These are phyloP conservation scores for Silene noctiflora DNA, from an alignment of 179 eudicot genomes.

Conservation along the genomic window DNA sequence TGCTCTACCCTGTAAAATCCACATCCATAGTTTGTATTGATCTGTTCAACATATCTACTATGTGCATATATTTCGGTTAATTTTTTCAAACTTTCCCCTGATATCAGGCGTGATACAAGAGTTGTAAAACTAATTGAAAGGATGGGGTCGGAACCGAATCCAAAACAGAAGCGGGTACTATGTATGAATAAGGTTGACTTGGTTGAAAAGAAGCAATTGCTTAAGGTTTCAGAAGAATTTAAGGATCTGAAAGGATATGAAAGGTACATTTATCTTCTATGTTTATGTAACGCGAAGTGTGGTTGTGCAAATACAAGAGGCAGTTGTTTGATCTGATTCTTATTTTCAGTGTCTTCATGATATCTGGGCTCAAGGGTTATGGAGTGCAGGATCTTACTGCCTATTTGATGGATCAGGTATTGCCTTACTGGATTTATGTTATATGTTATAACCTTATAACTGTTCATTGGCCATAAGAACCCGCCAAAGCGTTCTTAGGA, in stretches of 20 bases:
- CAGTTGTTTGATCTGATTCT: slow-evolving; percentile 13
- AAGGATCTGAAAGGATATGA: slow-evolving; percentile 83
- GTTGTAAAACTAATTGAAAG: slow-evolving; percentile 69
- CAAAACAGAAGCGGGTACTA: slow-evolving; percentile 72
- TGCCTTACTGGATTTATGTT: slow-evolving; percentile 7
- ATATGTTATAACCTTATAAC: too few relatives aligned
- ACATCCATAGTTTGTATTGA: not conserved
- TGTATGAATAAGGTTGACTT: slow-evolving; percentile 96
- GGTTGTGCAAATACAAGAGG: slow-evolving; percentile 6
- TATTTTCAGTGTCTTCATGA: slow-evolving; percentile 67
- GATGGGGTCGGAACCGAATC: slow-evolving; percentile 63
- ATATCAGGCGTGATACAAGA: slow-evolving; percentile 79
- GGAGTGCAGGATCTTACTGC: slow-evolving; percentile 78
- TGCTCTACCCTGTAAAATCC: not conserved
- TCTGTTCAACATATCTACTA: not conserved
- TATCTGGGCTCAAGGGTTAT: slow-evolving; percentile 90
- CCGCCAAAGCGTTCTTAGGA: too few relatives aligned
- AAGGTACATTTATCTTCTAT: slow-evolving; percentile 34
- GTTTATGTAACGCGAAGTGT: slow-evolving; percentile 2
- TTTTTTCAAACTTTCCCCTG: slow-evolving; percentile 14
- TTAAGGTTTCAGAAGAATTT: slow-evolving; percentile 76
- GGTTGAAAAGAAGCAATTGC: slow-evolving; percentile 78
- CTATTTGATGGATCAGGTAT: slow-evolving; percentile 82
- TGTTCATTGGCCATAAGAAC: too few relatives aligned
- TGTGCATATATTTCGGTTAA: not conserved